Conservation (phyloP, 148 eudicot genomes). For the Rhododendron molle region DNA sequence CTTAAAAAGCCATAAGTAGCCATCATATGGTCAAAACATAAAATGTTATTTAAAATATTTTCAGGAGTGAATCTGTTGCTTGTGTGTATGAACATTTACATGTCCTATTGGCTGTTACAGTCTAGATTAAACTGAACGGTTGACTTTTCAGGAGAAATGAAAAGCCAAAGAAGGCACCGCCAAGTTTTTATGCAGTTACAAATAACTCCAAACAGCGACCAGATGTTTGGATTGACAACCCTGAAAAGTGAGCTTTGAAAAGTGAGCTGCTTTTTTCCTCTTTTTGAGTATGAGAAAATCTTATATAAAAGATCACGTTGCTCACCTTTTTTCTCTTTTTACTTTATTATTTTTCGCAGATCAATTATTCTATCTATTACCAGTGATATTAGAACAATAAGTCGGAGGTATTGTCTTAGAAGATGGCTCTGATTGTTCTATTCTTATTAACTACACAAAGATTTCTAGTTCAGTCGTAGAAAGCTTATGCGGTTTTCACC, state of each 20-base stretch:
- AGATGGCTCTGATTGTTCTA: not conserved
- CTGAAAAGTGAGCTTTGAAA: constrained; percentile 78
- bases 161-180: constrained; percentile 72
- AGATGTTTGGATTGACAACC: constrained; percentile 98
- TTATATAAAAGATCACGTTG: not conserved
- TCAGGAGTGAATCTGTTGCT: too few species aligned
- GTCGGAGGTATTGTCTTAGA: constrained; percentile 44
- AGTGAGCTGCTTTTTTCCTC: constrained; percentile 28
- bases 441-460: not conserved
- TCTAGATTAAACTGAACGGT: not conserved
- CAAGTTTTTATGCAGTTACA: constrained; percentile 85
- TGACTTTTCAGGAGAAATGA: constrained; percentile 51
- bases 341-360: constrained; percentile 18
- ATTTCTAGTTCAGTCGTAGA: not conserved
- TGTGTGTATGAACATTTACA: not conserved
- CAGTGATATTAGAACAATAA: constrained; percentile 82
- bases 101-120: not conserved
- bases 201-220: constrained; percentile 89
- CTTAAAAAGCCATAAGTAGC: too few species aligned
- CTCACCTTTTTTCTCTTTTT: constrained; percentile 16
- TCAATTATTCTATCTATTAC: constrained; percentile 78
- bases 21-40: too few species aligned
- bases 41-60: too few species aligned
- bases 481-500: not conserved
- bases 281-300: not conserved